Evolutionary conservation across 78 protist genomes (phyloP).

Genomic region (Speleostelium caveatum): DNA sequence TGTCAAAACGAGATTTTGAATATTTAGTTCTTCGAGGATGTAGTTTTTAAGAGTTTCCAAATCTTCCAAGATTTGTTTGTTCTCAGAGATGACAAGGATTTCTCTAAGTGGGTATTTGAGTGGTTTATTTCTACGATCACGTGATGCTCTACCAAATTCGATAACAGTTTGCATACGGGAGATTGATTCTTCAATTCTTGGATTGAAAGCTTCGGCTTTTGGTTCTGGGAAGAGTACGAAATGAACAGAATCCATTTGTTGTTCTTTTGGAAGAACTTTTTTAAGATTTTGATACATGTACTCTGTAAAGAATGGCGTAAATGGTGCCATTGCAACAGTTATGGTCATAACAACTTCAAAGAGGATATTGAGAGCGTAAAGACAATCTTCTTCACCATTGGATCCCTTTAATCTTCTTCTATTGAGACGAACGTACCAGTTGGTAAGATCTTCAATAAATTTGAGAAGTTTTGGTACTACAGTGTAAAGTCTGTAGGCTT

Average conservation of each 20-base stretch:
- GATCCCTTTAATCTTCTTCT: slow-evolving; percentile 82
- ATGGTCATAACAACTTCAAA: slow-evolving; percentile 90
- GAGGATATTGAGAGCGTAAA: slow-evolving; percentile 84
- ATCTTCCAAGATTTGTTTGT: slow-evolving; percentile 60
- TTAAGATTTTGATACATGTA: slow-evolving; percentile 93
- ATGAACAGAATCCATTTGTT: slow-evolving; percentile 90
- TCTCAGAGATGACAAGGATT: slow-evolving; percentile 59
- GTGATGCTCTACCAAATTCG: slow-evolving; percentile 85
- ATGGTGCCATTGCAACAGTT: slow-evolving; percentile 96
- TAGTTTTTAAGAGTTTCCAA: slow-evolving; percentile 70
- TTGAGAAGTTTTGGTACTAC: slow-evolving; percentile 96
- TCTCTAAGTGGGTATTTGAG: slow-evolving; percentile 84
- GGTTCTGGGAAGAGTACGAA: slow-evolving; percentile 87
- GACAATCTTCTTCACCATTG: slow-evolving; percentile 77
- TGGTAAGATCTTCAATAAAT: slow-evolving; percentile 95
- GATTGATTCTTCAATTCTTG: slow-evolving; percentile 80
- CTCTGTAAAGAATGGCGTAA: slow-evolving; percentile 99
- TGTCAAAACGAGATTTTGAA: slow-evolving; percentile 34
- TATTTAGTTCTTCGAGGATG: slow-evolving; percentile 85
- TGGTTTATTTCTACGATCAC: slow-evolving; percentile 90
- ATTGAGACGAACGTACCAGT: slow-evolving; percentile 97
- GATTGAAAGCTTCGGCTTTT: slow-evolving; percentile 68
- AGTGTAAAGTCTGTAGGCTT: slow-evolving; percentile 98
- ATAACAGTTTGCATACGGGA: slow-evolving; percentile 93
- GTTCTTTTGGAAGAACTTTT: slow-evolving; percentile 69